Percentiles rank a stretch among this genome's conserved stretches.
Evolutionary conservation across 2,329 filamentous ascomycete genomes (phyloP).

Genomic region (Fusarium mexicanum): DNA sequence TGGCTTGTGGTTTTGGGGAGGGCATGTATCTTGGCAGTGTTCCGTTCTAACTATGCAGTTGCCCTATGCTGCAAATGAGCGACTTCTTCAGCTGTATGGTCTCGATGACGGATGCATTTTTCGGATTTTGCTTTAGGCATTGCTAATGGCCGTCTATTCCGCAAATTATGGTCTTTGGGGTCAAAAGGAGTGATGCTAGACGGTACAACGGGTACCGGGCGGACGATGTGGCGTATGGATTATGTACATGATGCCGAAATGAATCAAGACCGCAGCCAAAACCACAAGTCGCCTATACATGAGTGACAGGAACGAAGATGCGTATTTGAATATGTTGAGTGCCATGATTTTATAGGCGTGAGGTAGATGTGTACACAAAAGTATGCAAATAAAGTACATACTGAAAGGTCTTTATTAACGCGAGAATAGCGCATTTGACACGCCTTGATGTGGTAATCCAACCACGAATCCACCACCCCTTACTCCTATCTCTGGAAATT

Average conservation of each 20-base stretch:
- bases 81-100: constrained; percentile 6
- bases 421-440: constrained; percentile 11
- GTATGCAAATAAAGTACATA: constrained; percentile 33
- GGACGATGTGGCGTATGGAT: constrained; percentile 42
- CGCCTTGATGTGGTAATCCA: not conserved
- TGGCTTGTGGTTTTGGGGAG: constrained; percentile 19
- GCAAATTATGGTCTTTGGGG: constrained; percentile 27
- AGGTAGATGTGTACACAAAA: not conserved
- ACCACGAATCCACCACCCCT: not conserved
- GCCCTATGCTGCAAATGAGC: not conserved
- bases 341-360: not conserved
- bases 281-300: not conserved
- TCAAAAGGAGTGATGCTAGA: constrained; percentile 36
- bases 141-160: constrained; percentile 20
- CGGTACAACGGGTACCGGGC: constrained; percentile 27
- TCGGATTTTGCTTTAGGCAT: constrained; percentile 34
- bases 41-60: constrained; percentile 18
- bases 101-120: constrained; percentile 29
- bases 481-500: constrained; percentile 8
- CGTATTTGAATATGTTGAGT: not conserved
- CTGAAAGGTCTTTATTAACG: constrained; percentile 35
- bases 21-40: constrained; percentile 6
- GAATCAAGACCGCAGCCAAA: constrained; percentile 37
- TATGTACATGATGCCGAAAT: constrained; percentile 46
- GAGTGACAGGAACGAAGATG: not conserved